These are phyloP conservation scores for Aspergillus persii DNA, from an alignment of 2,329 filamentous ascomycete species.

Conservation along the genomic window DNA sequence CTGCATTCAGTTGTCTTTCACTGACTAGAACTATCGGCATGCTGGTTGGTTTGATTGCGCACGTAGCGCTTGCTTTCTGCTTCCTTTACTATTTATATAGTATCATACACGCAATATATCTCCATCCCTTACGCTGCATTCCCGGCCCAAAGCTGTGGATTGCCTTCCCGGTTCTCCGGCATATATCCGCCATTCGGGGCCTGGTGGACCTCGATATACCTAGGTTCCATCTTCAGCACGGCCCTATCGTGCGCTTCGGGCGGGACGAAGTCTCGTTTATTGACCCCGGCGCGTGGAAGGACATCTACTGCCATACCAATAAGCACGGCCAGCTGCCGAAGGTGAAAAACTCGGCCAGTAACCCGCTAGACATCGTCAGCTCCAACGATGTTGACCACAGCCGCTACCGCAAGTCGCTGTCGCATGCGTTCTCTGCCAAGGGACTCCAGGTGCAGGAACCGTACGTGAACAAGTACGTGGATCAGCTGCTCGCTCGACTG, in stretches of 20 bases:
- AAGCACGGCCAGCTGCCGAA: conserved; percentile 16
- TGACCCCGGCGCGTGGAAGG: conserved; percentile 22
- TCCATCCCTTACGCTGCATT: conserved; percentile 12
- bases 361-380: conserved; percentile 11
- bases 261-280: conserved; percentile 35
- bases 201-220: conserved; percentile 8
- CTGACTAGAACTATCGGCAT: no score
- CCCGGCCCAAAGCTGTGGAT: conserved; percentile 18
- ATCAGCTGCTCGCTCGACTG: conserved; percentile 27
- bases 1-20: no score
- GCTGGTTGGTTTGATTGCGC: no score
- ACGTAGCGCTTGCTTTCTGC: not conserved
- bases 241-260: conserved; percentile 27
- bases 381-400: conserved; percentile 21
- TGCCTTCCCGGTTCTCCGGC: conserved; percentile 12
- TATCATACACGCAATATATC: conserved; percentile 15
- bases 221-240: conserved; percentile 12
- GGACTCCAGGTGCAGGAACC: conserved; percentile 38
- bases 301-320: conserved; percentile 24
- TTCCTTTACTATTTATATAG: not conserved
- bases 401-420: conserved; percentile 28
- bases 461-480: conserved; percentile 30
- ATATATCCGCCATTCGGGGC: conserved; percentile 11
- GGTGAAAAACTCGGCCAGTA: not conserved
- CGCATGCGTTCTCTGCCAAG: conserved; percentile 42